These are phyloP conservation scores for Asterophora lycoperdoides DNA, from an alignment of 768 basidiomycete species.

Conservation along the genomic window DNA sequence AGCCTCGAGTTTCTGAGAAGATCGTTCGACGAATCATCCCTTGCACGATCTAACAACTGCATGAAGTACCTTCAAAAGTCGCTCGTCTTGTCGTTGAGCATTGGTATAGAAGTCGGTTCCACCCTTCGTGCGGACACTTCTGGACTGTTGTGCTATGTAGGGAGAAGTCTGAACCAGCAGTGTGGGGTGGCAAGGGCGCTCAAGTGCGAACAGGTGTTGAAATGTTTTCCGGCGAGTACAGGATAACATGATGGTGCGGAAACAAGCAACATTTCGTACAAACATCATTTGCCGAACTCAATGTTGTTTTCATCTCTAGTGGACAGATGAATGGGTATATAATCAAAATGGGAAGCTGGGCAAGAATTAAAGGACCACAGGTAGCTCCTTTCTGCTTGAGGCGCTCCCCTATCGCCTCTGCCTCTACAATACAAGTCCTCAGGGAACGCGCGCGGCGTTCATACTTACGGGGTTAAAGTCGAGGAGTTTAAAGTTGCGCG, in stretches of 20 bases:
- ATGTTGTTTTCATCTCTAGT: too few relatives aligned
- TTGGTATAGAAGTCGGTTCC: constrained; percentile 20
- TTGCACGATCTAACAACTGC: not conserved
- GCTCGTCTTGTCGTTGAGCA: constrained; percentile 22
- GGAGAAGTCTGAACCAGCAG: constrained; percentile 2
- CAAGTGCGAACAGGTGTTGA: constrained; percentile 2
- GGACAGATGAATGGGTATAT: too few relatives aligned
- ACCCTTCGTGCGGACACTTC: constrained; percentile 19
- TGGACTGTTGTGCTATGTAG: constrained; percentile 11
- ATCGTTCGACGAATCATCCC: constrained; percentile 6
- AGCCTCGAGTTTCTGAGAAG: constrained; percentile 25
- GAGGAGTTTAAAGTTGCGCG: too few relatives aligned
- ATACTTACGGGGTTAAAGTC: too few relatives aligned
- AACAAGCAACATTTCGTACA: too few relatives aligned
- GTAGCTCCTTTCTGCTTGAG: too few relatives aligned
- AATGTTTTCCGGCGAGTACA: not conserved
- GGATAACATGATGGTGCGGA: constrained; percentile 5
- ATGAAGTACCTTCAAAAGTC: constrained; percentile 21
- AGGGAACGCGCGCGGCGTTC: too few relatives aligned
- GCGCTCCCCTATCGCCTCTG: too few relatives aligned
- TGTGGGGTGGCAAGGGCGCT: not conserved
- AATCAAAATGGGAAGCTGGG: too few relatives aligned
- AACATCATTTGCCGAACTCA: too few relatives aligned
- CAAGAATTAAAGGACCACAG: too few relatives aligned
- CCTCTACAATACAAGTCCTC: too few relatives aligned